phyloP scores from a whole-genome alignment of 1,139 yeast genomes.

The Hyphopichia wangnamkhiaoensis region DNA sequence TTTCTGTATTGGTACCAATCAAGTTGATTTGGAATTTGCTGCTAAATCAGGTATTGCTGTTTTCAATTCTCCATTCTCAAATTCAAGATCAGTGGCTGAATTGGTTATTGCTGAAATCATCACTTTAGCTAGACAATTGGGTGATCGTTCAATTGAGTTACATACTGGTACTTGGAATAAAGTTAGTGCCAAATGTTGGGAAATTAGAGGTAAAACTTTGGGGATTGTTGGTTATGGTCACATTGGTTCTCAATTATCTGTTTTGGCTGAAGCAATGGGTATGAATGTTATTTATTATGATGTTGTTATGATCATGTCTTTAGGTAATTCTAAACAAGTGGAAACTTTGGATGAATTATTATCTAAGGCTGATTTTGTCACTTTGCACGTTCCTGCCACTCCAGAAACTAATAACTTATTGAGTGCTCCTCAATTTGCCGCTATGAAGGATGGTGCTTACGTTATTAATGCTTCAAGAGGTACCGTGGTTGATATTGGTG shows the following conservation, averaged over 20 bases:
- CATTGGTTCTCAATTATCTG: slow-evolving; percentile 96
- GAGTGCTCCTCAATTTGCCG: slow-evolving; percentile 87
- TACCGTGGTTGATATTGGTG: slow-evolving; percentile 94
- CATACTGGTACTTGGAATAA: slow-evolving; percentile 99
- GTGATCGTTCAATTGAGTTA: slow-evolving; percentile 94
- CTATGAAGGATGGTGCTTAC: slow-evolving; percentile 96
- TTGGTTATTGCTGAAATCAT: slow-evolving; percentile 94
- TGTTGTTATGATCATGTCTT: slow-evolving; percentile 87
- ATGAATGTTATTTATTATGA: slow-evolving; percentile 96
- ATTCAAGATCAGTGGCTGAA: slow-evolving; percentile 98
- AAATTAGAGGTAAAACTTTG: slow-evolving; percentile 96
- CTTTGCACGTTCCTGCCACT: slow-evolving; percentile 94
- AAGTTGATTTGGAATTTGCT: slow-evolving; percentile 90
- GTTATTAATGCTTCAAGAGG: slow-evolving; percentile 97
- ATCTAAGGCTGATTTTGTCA: slow-evolving; percentile 79
- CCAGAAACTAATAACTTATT: slow-evolving; percentile 89
- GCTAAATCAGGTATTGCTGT: slow-evolving; percentile 94
- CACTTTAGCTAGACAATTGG: slow-evolving; percentile 91
- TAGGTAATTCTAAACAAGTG: slow-evolving; percentile 97
- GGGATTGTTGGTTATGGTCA: slow-evolving; percentile 99
- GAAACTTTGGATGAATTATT: slow-evolving; percentile 80
- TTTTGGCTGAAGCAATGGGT: slow-evolving; percentile 97
- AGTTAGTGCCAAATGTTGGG: slow-evolving; percentile 96
- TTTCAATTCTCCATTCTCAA: slow-evolving; percentile 97
- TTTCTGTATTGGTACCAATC: slow-evolving; percentile 99